A percentile compares a stretch with the other conserved stretches of the same genome.
Evolutionary conservation across 164 flowering plant genomes (phyloP).

Genomic region (Santalum album): DNA sequence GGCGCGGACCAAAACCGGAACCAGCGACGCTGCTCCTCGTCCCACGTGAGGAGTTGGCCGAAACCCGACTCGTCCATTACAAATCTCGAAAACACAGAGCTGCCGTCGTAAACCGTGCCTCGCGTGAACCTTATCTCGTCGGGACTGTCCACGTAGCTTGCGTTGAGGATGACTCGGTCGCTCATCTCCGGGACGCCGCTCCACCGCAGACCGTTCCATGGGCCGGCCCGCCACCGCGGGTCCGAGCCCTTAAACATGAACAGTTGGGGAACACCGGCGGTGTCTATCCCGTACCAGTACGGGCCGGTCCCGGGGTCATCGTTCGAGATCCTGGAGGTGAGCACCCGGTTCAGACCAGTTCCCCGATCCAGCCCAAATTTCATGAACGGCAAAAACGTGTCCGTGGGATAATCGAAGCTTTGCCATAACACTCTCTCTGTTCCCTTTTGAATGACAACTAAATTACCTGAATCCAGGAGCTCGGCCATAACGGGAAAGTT

Average conservation of each 20-base stretch:
- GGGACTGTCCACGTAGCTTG: constrained; percentile 9
- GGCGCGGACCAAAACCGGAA: constrained; percentile 12
- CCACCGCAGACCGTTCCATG: constrained; percentile 26
- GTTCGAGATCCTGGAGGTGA: constrained; percentile 36
- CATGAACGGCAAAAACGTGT: constrained; percentile 34
- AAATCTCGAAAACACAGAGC: constrained; percentile 10
- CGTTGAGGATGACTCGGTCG: constrained; percentile 3
- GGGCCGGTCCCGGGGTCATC: constrained; percentile 38
- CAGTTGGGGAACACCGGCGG: constrained; percentile 18
- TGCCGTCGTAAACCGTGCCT: background rate
- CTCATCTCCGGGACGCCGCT: constrained; percentile 24
- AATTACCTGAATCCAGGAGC: constrained; percentile 44
- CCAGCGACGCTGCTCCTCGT: constrained; percentile 11
- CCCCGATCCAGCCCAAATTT: constrained; percentile 32
- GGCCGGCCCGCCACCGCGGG: constrained; percentile 18
- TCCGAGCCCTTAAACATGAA: constrained; percentile 11
- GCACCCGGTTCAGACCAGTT: constrained; percentile 23
- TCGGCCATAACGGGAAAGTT: constrained; percentile 7
- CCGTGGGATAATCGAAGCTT: constrained; percentile 42
- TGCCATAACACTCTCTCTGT: constrained; percentile 32
- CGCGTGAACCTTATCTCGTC: constrained; percentile 10
- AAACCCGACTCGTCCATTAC: constrained; percentile 11
- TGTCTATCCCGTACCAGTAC: constrained; percentile 14
- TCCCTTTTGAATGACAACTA: constrained; percentile 15
- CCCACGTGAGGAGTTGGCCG: constrained; percentile 15